Base-by-base conservation (phyloP, 169 alveolate genomes). In the Cyclospora cayetanensis region DNA sequence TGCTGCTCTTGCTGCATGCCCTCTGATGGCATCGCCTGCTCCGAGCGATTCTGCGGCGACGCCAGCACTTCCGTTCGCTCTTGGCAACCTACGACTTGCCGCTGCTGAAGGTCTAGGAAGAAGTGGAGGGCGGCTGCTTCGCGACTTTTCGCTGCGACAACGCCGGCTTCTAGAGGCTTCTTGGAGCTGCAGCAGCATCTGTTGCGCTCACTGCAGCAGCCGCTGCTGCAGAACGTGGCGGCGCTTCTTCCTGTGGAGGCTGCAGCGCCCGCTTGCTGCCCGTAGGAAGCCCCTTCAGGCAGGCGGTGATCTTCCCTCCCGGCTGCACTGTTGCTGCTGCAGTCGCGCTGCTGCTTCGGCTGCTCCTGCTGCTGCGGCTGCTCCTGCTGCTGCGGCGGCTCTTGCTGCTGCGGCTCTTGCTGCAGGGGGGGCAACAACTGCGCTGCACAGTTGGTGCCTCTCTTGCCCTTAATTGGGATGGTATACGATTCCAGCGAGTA, bases 401-500 rank as follows among this genome's bases (percentile, higher is more conserved):
- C 27, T n/a, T n/a, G n/a, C 63, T n/a, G 63, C 63, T 50, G 0
- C 63, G 63, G 22, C 63, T 50, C 27, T n/a, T 50, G 63, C 63
- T 50, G 63, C 63, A 18, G 7, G 63, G 60, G 60, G 9, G 60
- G 9, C n/a, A 12, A 50, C 63, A 18, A n/a, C 70, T 37, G 41
- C 76, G 42, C 66, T 70, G 41, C 25, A 27, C 22, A 43, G n/a
- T 39, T 35, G 22, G 77, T 92, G 31, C 88, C 92, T n/a, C n/a
- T n/a, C 76, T 90, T 90, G 77, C 42, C 72, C 18, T 94, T 93
- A 29, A 95, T 80, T 4, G 97, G 97, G 66, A 90, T 93, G 1
- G 96, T 93, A 46, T 94, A 92, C 2, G 91, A 84, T 74, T 94
- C 96, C 41, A 94, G 82, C 34, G 91, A 90, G 93, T 96, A 97